Base-by-base conservation (phyloP, 2,329 filamentous ascomycete species). In the Eurotiales sp. region DNA sequence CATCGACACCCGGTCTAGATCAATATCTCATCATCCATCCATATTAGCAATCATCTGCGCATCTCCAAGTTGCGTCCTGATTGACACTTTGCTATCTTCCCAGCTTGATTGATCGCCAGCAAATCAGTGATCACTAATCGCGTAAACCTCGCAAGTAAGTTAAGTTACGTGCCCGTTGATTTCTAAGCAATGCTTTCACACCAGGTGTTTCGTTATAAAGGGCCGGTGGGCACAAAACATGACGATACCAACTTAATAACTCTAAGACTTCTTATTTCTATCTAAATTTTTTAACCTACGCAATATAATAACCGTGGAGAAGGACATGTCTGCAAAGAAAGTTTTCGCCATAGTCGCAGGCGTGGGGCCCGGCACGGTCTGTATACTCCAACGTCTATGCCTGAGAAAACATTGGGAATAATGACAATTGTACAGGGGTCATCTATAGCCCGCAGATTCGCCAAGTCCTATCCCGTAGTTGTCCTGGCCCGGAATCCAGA, bases 401-500 rank as follows among this genome's bases (percentile, higher is more conserved):
- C 23, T 29, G 25, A 29, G 2, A n/a, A 25, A 19, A 8, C 34
- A 36, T n/a, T n/a, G n/a, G n/a, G 23, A 14, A 37, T 29, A 49
- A 15, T 32, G 5, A 50, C 8, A 27, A 14, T 17, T 14, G 4
- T n/a, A 21, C 25, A 72, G 61, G 82, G 82, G 22, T 81, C 81
- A 12, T 74, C 79, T 2, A 76, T 85, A 12, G 82, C 82, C 27
- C 75, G 80, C 50, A 78, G 74, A 52, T 86, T 86, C 59, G 79
- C 79, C 27, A 63, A 76, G 55, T 56, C 71, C 6, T 86, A 86
- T 61, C 77, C 79, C 0, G 77, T 85, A 22, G 79, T 81, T 1
- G 69, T 84, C 2, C 73, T 86, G 1, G 79, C 81, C 4, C 76
- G 82, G 39, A 83, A 77, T 19, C 74, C 81, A 1, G 72, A 75